phyloP scores from a whole-genome alignment of 2,329 filamentous ascomycete genomes.

The Arthrinium phaeospermum region DNA sequence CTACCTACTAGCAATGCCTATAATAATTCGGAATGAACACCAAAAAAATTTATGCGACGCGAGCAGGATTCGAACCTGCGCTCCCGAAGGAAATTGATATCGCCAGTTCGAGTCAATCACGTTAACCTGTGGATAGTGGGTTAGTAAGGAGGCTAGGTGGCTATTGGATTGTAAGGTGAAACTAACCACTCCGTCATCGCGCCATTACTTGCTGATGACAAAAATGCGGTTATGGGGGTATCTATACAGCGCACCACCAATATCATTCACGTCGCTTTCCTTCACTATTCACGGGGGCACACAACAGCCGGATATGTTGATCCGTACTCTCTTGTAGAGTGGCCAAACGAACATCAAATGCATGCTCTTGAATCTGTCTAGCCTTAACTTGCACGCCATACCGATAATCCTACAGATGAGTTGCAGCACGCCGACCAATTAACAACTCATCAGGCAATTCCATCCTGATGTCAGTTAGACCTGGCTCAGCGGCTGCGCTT shows the following conservation, averaged over 20 bases:
- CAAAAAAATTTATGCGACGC: conserved; percentile 26
- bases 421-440: neutral
- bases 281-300: no score
- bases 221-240: neutral
- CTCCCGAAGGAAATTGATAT: conserved; percentile 35
- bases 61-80: conserved; percentile 36
- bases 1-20: no score
- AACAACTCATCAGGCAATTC: neutral
- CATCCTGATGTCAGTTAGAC: neutral
- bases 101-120: conserved; percentile 29
- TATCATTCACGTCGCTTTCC: neutral
- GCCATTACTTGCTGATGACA: neutral
- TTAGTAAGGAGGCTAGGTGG: neutral
- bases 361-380: neutral
- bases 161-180: no score
- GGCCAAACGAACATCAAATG: neutral
- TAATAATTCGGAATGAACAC: no score
- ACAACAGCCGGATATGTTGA: neutral
- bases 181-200: neutral
- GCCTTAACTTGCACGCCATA: neutral
- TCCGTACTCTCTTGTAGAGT: neutral
- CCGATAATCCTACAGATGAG: neutral
- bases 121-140: neutral
- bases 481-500: neutral
- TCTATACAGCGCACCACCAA: neutral